A percentile compares a stretch with the other conserved stretches of the same genome.
Evolutionary conservation across 2,329 filamentous ascomycete genomes (phyloP).

Genomic region (Beauveria caledonica): DNA sequence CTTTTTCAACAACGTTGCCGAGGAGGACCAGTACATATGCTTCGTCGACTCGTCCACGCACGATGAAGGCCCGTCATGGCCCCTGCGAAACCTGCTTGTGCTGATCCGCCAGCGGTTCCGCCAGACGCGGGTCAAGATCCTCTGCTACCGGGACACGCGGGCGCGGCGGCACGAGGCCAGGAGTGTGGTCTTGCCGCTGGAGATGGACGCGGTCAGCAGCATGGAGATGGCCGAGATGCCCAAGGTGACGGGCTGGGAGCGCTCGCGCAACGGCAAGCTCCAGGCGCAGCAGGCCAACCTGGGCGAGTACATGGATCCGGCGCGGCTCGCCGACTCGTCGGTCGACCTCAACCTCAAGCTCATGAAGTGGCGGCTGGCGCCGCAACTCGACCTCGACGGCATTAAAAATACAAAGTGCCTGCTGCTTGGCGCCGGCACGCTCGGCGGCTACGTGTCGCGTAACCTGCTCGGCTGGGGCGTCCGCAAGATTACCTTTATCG

Average conservation of each 20-base stretch:
- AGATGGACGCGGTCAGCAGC: slow-evolving; percentile 42
- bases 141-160: slow-evolving; percentile 86
- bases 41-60: slow-evolving; percentile 95
- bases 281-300: slow-evolving; percentile 72
- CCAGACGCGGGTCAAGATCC: slow-evolving; percentile 67
- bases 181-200: slow-evolving; percentile 67
- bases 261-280: slow-evolving; percentile 70
- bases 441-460: slow-evolving; percentile 88
- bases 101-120: slow-evolving; percentile 76
- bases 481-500: slow-evolving; percentile 88
- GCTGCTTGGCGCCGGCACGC: slow-evolving; percentile 81
- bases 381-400: slow-evolving; percentile 74
- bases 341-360: slow-evolving; percentile 95
- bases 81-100: slow-evolving; percentile 79
- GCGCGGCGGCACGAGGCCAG: slow-evolving; percentile 68
- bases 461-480: slow-evolving; percentile 95
- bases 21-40: slow-evolving; percentile 72
- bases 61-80: slow-evolving; percentile 80
- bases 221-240: slow-evolving; percentile 53
- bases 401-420: slow-evolving; percentile 89
- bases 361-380: slow-evolving; percentile 97
- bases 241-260: slow-evolving; percentile 93
- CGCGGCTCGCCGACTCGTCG: slow-evolving; percentile 79
- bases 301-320: slow-evolving; percentile 88
- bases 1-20: slow-evolving; percentile 68